phyloP scores from a whole-genome alignment of 108 stramenopile genomes.

The Aurantiochytrium sp. region DNA sequence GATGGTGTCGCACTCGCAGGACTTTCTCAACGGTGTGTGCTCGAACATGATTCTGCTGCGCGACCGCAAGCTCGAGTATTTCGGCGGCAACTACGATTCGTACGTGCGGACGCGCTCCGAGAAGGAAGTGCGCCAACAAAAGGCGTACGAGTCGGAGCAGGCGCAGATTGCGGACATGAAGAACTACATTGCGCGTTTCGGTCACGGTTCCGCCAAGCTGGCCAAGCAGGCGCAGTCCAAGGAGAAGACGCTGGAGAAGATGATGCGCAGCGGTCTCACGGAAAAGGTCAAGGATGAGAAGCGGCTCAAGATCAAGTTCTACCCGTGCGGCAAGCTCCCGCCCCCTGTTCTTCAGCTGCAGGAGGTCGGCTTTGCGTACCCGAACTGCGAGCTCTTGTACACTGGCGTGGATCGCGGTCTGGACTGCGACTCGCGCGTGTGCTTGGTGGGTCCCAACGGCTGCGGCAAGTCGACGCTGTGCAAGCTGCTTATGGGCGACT shows the following conservation, averaged over 20 bases:
- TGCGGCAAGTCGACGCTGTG: conserved; percentile 89
- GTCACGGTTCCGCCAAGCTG: conserved; percentile 93
- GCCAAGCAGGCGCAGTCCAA: conserved; percentile 91
- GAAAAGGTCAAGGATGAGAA: conserved; percentile 91
- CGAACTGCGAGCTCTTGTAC: conserved; percentile 82
- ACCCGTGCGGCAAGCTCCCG: conserved; percentile 84
- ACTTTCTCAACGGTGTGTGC: conserved; percentile 96
- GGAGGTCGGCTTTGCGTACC: conserved; percentile 92
- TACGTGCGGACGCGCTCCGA: conserved; percentile 82
- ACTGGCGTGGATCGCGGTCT: conserved; percentile 87
- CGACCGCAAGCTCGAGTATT: conserved; percentile 82
- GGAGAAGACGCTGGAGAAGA: conserved; percentile 77
- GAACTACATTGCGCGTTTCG: conserved; percentile 72
- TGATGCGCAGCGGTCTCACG: conserved; percentile 85
- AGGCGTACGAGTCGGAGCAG: conserved; percentile 92
- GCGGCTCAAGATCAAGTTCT: conserved; percentile 81
- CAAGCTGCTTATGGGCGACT: conserved; percentile 82
- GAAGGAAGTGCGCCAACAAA: conserved; percentile 87
- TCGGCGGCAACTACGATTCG: conserved; percentile 90
- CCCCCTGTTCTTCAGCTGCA: conserved; percentile 95
- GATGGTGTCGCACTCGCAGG: conserved; percentile 91
- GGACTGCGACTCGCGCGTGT: conserved; percentile 92
- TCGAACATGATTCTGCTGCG: conserved; percentile 88
- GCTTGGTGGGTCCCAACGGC: conserved; percentile 88
- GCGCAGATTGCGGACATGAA: conserved; percentile 75